phyloP scores from a whole-genome alignment of 2,329 filamentous ascomycete species.

The Orbilia ellipsospora region DNA sequence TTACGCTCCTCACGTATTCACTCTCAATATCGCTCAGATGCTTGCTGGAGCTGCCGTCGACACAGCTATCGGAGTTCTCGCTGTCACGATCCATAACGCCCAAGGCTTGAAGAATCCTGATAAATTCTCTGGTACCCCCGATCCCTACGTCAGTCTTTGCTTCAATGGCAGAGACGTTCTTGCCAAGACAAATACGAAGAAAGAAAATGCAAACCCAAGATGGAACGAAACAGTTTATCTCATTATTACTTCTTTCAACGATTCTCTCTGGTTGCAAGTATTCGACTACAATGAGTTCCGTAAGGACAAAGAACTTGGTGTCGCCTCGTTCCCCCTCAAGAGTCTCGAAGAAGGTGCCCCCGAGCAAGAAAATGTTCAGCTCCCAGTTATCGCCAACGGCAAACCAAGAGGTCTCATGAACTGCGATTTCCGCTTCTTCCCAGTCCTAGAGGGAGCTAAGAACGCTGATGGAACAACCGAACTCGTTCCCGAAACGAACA shows the following conservation, averaged over 20 bases:
- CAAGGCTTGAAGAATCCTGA: conserved; percentile 94
- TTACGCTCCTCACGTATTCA: conserved; percentile 97
- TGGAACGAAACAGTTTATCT: conserved; percentile 99
- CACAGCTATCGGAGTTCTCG: conserved; percentile 92
- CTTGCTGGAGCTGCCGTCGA: conserved; percentile 92
- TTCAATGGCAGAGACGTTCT: conserved; percentile 84
- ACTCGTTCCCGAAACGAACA: conserved; percentile 87
- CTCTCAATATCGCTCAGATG: conserved; percentile 98
- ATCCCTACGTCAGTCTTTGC: conserved; percentile 87
- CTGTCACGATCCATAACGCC: conserved; percentile 89
- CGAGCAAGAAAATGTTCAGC: conserved; percentile 82
- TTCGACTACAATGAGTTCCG: conserved; percentile 96
- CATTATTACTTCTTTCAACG: conserved; percentile 89
- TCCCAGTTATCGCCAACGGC: conserved; percentile 86
- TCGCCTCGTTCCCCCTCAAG: conserved; percentile 85
- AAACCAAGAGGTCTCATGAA: conserved; percentile 83
- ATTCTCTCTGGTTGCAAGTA: conserved; percentile 83
- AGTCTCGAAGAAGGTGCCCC: conserved; percentile 77
- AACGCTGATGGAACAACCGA: conserved; percentile 80
- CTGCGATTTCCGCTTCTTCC: conserved; percentile 93
- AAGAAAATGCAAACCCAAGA: conserved; percentile 84
- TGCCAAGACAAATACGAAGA: conserved; percentile 86
- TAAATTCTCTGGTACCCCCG: conserved; percentile 89
- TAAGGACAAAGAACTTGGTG: conserved; percentile 94
- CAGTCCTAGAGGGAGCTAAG: conserved; percentile 79